phyloP scores from a whole-genome alignment of 2,329 filamentous ascomycete species.

The Colletotrichum cuscutae region DNA sequence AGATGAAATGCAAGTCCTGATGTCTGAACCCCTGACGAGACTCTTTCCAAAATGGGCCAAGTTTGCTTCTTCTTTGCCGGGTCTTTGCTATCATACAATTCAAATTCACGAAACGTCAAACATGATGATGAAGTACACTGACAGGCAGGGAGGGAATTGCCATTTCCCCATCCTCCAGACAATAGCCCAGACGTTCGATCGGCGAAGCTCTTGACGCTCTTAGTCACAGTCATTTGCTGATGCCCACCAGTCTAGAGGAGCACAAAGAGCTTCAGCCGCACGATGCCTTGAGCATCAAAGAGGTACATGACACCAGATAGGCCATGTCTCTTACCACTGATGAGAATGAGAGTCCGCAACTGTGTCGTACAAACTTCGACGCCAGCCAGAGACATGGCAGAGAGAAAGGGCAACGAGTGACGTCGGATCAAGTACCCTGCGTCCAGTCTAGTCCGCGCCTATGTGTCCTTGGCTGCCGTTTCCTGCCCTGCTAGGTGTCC shows the following conservation, averaged over 20 bases:
- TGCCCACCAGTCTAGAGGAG: not conserved
- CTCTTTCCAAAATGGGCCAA: not conserved
- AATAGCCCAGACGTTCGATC: not conserved
- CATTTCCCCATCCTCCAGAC: not conserved
- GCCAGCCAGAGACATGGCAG: not conserved
- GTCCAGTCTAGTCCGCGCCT: not conserved
- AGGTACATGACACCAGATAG: not conserved
- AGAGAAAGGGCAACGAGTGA: not conserved
- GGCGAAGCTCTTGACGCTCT: not conserved
- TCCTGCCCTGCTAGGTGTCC: not conserved
- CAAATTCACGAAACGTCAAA: not conserved
- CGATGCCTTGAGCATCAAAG: not conserved
- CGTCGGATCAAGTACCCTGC: conserved; percentile 25
- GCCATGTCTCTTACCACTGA: not conserved
- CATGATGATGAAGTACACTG: not conserved
- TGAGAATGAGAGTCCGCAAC: not conserved
- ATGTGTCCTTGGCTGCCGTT: not conserved
- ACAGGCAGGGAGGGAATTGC: not conserved
- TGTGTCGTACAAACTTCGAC: not conserved
- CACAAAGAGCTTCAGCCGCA: not conserved
- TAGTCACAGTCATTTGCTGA: not conserved
- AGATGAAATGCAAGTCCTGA: conserved; percentile 7
- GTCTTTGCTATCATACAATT: not conserved
- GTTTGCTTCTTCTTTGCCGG: not conserved
- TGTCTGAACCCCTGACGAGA: conserved; percentile 15